Conservation (phyloP, 192 early-diverging fungal genomes). For the Coemansia sp. region DNA sequence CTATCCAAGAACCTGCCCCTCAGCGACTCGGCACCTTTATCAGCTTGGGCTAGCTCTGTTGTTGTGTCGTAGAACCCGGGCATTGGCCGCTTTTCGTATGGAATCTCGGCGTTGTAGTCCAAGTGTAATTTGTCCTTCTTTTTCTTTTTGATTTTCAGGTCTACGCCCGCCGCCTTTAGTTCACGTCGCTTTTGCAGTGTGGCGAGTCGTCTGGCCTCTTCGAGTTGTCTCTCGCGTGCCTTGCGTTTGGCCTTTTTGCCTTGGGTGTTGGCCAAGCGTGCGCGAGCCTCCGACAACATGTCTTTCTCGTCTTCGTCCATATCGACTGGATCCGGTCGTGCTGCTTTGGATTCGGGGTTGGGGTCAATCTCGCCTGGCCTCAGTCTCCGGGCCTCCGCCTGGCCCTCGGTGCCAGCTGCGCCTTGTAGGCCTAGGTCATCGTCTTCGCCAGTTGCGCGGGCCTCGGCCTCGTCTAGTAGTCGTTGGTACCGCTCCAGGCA, state of each 20-base stretch:
- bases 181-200: slow-evolving; percentile 93
- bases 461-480: slow-evolving; percentile 95
- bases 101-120: slow-evolving; percentile 97
- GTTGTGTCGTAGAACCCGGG: slow-evolving; percentile 93
- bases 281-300: slow-evolving; percentile 98
- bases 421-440: slow-evolving; percentile 65
- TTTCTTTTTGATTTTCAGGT: slow-evolving; percentile 70
- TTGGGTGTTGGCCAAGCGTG: slow-evolving; percentile 98
- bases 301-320: slow-evolving; percentile 99
- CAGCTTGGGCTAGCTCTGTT: slow-evolving; percentile 73
- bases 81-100: slow-evolving; percentile 86
- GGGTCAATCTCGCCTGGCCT: slow-evolving; percentile 98
- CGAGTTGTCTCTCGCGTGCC: slow-evolving; percentile 95
- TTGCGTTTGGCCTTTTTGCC: slow-evolving; percentile 99
- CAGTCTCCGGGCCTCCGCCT: slow-evolving; percentile 72
- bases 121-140: slow-evolving; percentile 67
- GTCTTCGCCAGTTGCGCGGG: slow-evolving; percentile 68
- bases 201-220: slow-evolving; percentile 91
- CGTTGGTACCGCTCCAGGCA: slow-evolving; percentile 96
- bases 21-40: slow-evolving; percentile 64
- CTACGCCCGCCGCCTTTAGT: slow-evolving; percentile 98
- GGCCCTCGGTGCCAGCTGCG: slow-evolving; percentile 55
- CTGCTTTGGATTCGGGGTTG: slow-evolving; percentile 96
- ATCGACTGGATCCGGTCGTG: slow-evolving; percentile 96
- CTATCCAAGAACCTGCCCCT: slow-evolving; percentile 75